Evolutionary conservation across 352 stramenopile species (phyloP).

Genomic region (Phytophthora rubi): DNA sequence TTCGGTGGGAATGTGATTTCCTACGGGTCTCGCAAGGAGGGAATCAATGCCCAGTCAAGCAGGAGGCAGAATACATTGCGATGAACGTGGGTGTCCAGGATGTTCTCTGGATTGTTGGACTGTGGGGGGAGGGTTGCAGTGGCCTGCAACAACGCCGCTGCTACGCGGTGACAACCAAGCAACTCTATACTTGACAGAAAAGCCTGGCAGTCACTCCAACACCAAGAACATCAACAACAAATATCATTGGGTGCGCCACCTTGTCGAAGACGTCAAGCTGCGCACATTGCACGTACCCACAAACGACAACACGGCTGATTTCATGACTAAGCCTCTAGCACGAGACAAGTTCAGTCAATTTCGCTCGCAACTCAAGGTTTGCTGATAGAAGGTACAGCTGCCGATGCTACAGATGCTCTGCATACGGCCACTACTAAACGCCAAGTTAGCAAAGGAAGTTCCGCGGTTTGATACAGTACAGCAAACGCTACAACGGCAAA

Average conservation of each 20-base stretch:
- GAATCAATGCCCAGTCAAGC: constrained; percentile 34
- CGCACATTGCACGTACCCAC: constrained; percentile 4
- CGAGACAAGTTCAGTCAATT: background rate
- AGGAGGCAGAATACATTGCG: constrained; percentile 36
- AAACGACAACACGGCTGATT: constrained; percentile 9
- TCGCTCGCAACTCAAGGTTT: background rate
- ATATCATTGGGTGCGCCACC: constrained; percentile 22
- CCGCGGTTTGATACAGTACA: too few relatives aligned
- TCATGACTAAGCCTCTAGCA: background rate
- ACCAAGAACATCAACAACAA: constrained; percentile 38
- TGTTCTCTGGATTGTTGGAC: constrained; percentile 24
- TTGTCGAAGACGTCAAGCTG: constrained; percentile 2
- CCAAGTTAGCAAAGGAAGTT: too few relatives aligned
- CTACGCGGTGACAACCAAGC: constrained; percentile 13
- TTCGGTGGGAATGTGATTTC: constrained; percentile 30
- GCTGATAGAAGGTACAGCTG: background rate
- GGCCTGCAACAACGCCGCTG: background rate
- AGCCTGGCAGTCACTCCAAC: background rate
- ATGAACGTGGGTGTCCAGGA: constrained; percentile 34
- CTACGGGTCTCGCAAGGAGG: constrained; percentile 38
- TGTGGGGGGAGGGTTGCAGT: constrained; percentile 7
- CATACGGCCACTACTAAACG: background rate
- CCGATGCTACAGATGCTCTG: background rate
- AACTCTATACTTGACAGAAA: constrained; percentile 3
- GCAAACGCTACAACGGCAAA: too few relatives aligned